These are phyloP conservation scores for Cicer judaicum DNA, from an alignment of 306 rosid species.

Conservation along the genomic window DNA sequence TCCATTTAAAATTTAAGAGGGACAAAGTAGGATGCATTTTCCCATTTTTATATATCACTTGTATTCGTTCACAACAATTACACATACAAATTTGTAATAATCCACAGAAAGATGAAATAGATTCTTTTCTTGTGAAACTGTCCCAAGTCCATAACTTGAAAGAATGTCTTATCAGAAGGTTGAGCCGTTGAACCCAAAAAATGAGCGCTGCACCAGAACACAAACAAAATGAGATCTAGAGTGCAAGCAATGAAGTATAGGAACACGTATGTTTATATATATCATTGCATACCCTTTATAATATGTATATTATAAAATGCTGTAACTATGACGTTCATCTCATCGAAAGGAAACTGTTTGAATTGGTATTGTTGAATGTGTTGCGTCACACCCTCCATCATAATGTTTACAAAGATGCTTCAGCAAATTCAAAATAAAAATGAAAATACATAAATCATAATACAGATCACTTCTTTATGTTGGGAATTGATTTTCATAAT, in stretches of 20 bases:
- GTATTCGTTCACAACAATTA: constrained; percentile 40
- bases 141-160: constrained; percentile 4
- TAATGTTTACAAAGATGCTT: neutral
- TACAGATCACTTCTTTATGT: neutral
- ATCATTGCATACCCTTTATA: too few species aligned
- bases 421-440: constrained; percentile 6
- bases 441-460: neutral
- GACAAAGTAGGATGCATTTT: constrained; percentile 13
- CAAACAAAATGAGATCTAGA: constrained; percentile 22
- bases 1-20: constrained; percentile 4
- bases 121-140: constrained; percentile 25
- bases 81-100: constrained; percentile 30
- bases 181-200: constrained; percentile 87
- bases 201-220: constrained; percentile 70
- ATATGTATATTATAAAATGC: constrained; percentile 5
- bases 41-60: constrained; percentile 31
- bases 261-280: too few species aligned
- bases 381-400: neutral
- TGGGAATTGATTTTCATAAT: neutral
- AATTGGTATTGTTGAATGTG: neutral
- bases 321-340: neutral
- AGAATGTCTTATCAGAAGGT: constrained; percentile 64
- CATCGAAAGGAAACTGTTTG: constrained; percentile 3
- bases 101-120: constrained; percentile 27
- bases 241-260: constrained; percentile 17